A percentile compares a stretch with the other conserved stretches of the same genome.
phyloP scores from a whole-genome alignment of 1,284 basidiomycete species.

The Golubevia pallescens region DNA sequence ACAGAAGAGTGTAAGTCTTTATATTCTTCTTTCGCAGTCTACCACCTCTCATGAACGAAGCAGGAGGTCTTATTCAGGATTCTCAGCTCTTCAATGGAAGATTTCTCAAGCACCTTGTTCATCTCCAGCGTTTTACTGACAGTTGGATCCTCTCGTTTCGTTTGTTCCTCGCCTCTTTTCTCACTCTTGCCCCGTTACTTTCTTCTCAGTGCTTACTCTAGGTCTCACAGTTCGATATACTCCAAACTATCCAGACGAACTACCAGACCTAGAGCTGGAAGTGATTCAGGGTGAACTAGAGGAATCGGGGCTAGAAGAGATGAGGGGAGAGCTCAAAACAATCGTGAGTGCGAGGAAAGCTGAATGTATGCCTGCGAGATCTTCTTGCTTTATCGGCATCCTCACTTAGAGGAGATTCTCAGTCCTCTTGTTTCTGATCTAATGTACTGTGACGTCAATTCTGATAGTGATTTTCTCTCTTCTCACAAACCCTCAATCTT shows the following conservation, averaged over 20 bases:
- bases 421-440: too few species aligned
- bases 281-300: conserved; percentile 16
- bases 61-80: background rate
- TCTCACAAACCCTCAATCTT: too few species aligned
- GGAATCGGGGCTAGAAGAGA: conserved; percentile 1
- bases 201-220: conserved; percentile 19
- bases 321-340: conserved; percentile 25
- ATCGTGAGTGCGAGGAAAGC: conserved; percentile 15
- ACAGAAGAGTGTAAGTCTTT: background rate
- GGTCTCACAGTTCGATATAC: conserved; percentile 34
- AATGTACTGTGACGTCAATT: too few species aligned
- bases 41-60: too few species aligned
- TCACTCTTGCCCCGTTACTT: background rate
- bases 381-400: too few species aligned
- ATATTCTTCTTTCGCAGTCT: background rate
- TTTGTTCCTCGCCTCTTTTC: too few species aligned
- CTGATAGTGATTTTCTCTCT: too few species aligned
- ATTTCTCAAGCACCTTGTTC: conserved; percentile 6
- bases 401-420: too few species aligned
- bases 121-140: conserved; percentile 20
- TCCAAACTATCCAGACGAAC: conserved; percentile 45
- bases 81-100: background rate
- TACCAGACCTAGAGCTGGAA: conserved; percentile 37
- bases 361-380: too few species aligned
- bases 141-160: conserved; percentile 13